These are phyloP conservation scores for Tetrahymena elliotti DNA, from an alignment of 73 alveolate genomes.

Conservation along the genomic window DNA sequence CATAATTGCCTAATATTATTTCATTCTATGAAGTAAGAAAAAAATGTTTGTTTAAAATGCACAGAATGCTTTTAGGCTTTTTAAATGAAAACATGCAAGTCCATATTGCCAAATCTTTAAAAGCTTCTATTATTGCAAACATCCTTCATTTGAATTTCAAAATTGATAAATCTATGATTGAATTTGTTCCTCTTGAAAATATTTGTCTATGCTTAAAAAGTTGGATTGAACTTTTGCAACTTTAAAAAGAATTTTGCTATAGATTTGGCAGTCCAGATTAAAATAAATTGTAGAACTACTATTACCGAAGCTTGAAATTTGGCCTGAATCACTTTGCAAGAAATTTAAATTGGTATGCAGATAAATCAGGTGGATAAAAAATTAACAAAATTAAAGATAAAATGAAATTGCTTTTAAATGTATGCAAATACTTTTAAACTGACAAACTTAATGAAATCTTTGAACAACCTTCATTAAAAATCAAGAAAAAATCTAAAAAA, in stretches of 20 bases:
- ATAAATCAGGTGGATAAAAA: background rate
- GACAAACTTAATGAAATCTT: slow-evolving; percentile 25
- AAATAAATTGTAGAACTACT: slow-evolving; percentile 10
- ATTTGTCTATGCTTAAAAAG: slow-evolving; percentile 25
- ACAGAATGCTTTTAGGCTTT: slow-evolving; percentile 6
- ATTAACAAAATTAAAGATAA: background rate
- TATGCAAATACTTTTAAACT: slow-evolving; percentile 25
- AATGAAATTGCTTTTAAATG: slow-evolving; percentile 5
- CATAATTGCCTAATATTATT: slow-evolving; percentile 5
- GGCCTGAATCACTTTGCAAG: slow-evolving; percentile 37
- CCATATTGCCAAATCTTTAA: slow-evolving; percentile 22
- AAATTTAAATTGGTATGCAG: slow-evolving; percentile 19
- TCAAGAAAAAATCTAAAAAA: slow-evolving; percentile 16
- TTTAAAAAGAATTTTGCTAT: slow-evolving; percentile 20
- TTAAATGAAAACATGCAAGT: slow-evolving; percentile 37
- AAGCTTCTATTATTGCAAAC: slow-evolving; percentile 33
- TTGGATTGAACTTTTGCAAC: slow-evolving; percentile 18
- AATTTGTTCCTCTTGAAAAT: slow-evolving; percentile 35
- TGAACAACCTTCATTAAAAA: slow-evolving; percentile 12
- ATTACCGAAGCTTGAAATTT: slow-evolving; percentile 20
- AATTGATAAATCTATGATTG: slow-evolving; percentile 20
- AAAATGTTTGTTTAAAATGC: slow-evolving; percentile 26
- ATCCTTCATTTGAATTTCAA: slow-evolving; percentile 14
- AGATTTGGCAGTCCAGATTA: slow-evolving; percentile 4
- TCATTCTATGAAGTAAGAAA: slow-evolving; percentile 29